Evolutionary conservation across 179 eudicot species (phyloP).

Genomic region (Silene vulgaris): DNA sequence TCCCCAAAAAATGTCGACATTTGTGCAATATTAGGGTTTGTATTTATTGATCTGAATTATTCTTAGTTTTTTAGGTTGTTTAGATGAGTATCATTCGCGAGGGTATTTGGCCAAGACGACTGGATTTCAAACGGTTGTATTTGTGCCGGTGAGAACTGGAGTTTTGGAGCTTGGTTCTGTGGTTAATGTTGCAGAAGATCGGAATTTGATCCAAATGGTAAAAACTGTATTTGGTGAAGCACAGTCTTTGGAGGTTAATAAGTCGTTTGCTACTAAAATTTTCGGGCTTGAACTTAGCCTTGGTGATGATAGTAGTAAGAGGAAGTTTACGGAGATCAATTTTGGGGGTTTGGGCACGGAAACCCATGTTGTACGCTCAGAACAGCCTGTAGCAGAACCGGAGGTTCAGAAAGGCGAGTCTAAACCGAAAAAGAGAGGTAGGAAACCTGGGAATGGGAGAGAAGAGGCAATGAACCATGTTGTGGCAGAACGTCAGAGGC

Average conservation of each 20-base stretch:
- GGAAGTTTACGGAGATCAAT: constrained; percentile 37
- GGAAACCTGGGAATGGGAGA: constrained; percentile 79
- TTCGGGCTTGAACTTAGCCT: constrained; percentile 81
- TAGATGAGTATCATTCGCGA: constrained; percentile 61
- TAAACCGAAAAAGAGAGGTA: constrained; percentile 65
- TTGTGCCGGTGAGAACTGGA: constrained; percentile 65
- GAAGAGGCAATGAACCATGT: constrained; percentile 76
- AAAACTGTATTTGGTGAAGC: constrained; percentile 43
- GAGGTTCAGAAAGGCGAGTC: constrained; percentile 38
- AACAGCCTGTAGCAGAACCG: constrained; percentile 35
- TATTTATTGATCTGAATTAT: too few species aligned
- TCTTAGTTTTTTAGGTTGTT: constrained; percentile 49
- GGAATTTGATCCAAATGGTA: constrained; percentile 38
- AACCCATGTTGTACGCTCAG: constrained; percentile 25
- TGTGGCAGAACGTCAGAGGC: constrained; percentile 79
- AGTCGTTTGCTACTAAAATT: constrained; percentile 49
- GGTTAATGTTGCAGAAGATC: constrained; percentile 55
- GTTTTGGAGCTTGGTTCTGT: constrained; percentile 78
- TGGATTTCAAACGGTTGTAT: constrained; percentile 52
- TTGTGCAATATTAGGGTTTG: too few species aligned
- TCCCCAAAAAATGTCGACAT: too few species aligned
- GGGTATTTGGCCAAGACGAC: constrained; percentile 53
- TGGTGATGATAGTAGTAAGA: constrained; percentile 43
- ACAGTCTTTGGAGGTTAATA: constrained; percentile 34
- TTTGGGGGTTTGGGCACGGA: constrained; percentile 28